phyloP scores from a whole-genome alignment of 139 green algal species.

The Zygnema circumcarinatum region DNA sequence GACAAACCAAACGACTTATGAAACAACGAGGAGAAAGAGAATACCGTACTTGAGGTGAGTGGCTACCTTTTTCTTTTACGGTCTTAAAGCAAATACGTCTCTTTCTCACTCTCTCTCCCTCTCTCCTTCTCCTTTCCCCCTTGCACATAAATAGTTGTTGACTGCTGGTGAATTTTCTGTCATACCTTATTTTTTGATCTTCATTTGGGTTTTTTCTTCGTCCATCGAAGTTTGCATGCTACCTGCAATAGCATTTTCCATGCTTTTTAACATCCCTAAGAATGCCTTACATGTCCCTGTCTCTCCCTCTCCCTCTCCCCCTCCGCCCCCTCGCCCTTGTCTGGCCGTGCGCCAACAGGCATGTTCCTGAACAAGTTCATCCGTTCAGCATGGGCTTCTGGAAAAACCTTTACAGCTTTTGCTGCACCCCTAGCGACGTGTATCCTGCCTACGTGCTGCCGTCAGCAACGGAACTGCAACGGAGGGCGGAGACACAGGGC shows the following conservation, averaged over 20 bases:
- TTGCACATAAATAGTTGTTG: neutral
- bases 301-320: neutral
- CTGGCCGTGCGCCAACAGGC: no score
- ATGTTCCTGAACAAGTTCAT: slow-evolving; percentile 12
- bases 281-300: neutral
- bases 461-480: neutral
- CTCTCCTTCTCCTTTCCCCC: neutral
- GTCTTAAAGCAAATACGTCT: neutral
- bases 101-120: neutral
- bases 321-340: no score
- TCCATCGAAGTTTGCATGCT: neutral
- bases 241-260: neutral
- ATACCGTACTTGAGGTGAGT: slow-evolving; percentile 36
- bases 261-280: no score
- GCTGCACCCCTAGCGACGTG: slow-evolving; percentile 9
- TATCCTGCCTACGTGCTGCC: slow-evolving; percentile 14
- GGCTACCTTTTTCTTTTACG: neutral
- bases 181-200: neutral
- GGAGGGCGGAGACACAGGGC: neutral
- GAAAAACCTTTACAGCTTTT: slow-evolving; percentile 13
- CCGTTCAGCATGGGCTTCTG: slow-evolving; percentile 33
- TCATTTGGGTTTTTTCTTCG: neutral
- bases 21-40: slow-evolving; percentile 28
- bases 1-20: slow-evolving; percentile 36
- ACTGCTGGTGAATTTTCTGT: neutral